Conservation (phyloP, 306 rosid genomes). For the Senna tora region DNA sequence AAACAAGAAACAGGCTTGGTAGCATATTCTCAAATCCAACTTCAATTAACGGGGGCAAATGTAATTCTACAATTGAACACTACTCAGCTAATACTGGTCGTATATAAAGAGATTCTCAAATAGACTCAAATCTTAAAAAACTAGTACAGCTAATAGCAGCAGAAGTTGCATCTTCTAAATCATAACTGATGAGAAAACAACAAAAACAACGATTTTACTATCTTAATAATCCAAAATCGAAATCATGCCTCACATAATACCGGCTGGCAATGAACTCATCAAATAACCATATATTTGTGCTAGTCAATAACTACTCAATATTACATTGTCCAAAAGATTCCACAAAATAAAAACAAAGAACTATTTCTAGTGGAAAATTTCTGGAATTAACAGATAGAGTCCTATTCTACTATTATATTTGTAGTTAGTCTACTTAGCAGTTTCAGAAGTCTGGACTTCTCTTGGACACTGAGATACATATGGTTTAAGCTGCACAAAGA, state of each 20-base stretch:
- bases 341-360: neutral
- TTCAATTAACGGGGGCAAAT: neutral
- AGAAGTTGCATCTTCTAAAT: neutral
- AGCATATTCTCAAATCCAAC: neutral
- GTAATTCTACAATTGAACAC: neutral
- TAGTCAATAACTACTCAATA: neutral
- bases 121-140: neutral
- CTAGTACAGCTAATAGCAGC: neutral
- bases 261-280: neutral
- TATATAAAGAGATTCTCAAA: neutral
- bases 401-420: neutral
- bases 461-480: conserved; percentile 34
- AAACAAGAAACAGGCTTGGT: too few relatives aligned
- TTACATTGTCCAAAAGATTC: neutral
- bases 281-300: neutral
- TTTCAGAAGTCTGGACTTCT: conserved; percentile 24
- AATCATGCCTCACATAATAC: neutral
- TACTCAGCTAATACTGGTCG: neutral
- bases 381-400: neutral
- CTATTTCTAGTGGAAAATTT: neutral
- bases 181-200: neutral
- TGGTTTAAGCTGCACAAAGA: conserved; percentile 30
- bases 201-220: neutral
- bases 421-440: conserved; percentile 4
- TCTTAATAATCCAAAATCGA: neutral